Conservation (phyloP, 1,284 basidiomycete genomes). For the Leucoagaricus sp. region DNA sequence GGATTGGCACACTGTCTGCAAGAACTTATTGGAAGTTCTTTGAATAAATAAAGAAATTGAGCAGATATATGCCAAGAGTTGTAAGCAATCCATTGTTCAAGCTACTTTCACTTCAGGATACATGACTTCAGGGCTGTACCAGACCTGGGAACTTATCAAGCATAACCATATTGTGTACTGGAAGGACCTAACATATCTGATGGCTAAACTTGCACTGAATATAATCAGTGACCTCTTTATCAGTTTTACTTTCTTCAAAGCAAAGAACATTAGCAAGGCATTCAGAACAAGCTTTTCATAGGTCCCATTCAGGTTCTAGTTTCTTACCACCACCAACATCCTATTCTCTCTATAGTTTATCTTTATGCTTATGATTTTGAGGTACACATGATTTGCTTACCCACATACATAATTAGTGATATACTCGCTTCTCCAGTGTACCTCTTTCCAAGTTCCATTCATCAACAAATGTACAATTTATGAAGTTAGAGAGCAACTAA, state of each 20-base stretch:
- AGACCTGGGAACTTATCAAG: slow-evolving; percentile 44
- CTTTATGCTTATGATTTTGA: slow-evolving; percentile 48
- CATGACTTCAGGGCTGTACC: slow-evolving; percentile 48
- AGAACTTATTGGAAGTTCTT: slow-evolving; percentile 36
- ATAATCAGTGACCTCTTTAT: slow-evolving; percentile 58
- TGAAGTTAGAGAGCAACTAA: slow-evolving; percentile 73
- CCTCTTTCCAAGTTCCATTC: slow-evolving; percentile 49
- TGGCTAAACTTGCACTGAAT: slow-evolving; percentile 71
- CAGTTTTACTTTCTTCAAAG: slow-evolving; percentile 66
- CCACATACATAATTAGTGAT: neutral
- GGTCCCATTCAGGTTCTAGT: slow-evolving; percentile 14
- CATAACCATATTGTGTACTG: slow-evolving; percentile 42
- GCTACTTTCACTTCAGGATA: slow-evolving; percentile 48
- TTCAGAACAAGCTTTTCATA: slow-evolving; percentile 82
- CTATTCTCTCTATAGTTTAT: slow-evolving; percentile 36
- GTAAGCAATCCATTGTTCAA: slow-evolving; percentile 31
- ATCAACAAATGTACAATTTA: slow-evolving; percentile 57
- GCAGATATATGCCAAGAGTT: slow-evolving; percentile 38
- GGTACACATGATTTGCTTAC: slow-evolving; percentile 16
- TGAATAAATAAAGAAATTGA: slow-evolving; percentile 38
- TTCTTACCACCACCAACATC: neutral
- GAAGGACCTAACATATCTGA: slow-evolving; percentile 70
- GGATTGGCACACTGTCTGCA: slow-evolving; percentile 54
- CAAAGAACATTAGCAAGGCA: slow-evolving; percentile 68
- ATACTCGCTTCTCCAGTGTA: slow-evolving; percentile 27